Evolutionary conservation across 768 basidiomycete species (phyloP).

Genomic region (Chalciporus chontae): DNA sequence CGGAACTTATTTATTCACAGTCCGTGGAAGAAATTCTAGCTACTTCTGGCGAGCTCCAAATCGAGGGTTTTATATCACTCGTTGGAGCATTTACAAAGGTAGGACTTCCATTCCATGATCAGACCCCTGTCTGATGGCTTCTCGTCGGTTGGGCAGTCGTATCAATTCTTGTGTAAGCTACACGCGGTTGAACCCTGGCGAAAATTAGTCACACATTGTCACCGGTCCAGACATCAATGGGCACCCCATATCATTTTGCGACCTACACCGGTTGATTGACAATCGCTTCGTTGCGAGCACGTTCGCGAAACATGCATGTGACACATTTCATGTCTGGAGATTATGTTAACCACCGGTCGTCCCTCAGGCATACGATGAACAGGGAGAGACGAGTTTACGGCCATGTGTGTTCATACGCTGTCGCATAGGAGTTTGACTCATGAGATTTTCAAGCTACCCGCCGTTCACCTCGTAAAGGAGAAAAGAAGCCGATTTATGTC

Average conservation of each 20-base stretch:
- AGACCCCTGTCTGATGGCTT: constrained; percentile 16
- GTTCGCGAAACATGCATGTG: constrained; percentile 68
- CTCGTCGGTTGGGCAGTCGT: constrained; percentile 45
- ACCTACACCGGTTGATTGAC: constrained; percentile 70
- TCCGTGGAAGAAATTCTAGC: constrained; percentile 63
- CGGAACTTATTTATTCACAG: constrained; percentile 37
- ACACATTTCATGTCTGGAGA: background rate
- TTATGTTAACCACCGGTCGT: constrained; percentile 3
- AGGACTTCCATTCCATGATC: constrained; percentile 16
- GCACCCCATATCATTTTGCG: constrained; percentile 62
- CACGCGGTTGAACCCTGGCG: background rate
- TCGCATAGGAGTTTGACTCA: constrained; percentile 11
- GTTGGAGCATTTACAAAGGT: constrained; percentile 75
- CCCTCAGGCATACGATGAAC: constrained; percentile 67
- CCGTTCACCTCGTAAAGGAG: constrained; percentile 74
- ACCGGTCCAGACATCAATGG: constrained; percentile 66
- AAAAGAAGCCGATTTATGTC: constrained; percentile 81
- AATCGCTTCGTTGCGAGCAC: constrained; percentile 60
- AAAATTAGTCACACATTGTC: constrained; percentile 1
- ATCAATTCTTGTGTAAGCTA: constrained; percentile 81
- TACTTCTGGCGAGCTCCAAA: constrained; percentile 44
- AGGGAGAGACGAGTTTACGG: constrained; percentile 42
- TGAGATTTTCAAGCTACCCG: constrained; percentile 43
- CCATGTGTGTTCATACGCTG: constrained; percentile 14
- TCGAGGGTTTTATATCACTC: constrained; percentile 84